Percentiles rank a stretch among this genome's conserved stretches.
Evolutionary conservation across 306 rosid species (phyloP).

Genomic region (Gillenia trifoliata): DNA sequence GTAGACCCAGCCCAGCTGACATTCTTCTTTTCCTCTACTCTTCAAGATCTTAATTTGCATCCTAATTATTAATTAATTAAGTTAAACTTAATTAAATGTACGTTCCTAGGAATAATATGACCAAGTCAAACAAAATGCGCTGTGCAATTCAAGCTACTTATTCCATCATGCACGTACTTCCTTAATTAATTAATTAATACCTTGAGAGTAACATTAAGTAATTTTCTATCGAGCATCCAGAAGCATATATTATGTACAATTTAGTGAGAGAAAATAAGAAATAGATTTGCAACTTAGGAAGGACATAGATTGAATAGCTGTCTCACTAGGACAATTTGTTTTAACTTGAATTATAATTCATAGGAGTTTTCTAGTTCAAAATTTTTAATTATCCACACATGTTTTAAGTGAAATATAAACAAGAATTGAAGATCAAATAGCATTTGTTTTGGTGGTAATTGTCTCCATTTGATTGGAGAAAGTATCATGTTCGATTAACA

Average conservation of each 20-base stretch:
- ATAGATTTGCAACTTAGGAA: background rate
- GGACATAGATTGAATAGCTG: background rate
- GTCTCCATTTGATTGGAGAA: background rate
- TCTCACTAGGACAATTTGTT: background rate
- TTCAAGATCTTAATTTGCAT: slow-evolving; percentile 15
- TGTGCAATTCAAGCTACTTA: background rate
- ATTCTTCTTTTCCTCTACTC: slow-evolving; percentile 19
- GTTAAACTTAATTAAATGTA: background rate
- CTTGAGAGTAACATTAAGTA: background rate
- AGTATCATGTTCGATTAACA: background rate
- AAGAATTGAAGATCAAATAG: background rate
- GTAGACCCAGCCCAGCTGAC: slow-evolving; percentile 28
- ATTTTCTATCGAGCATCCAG: background rate
- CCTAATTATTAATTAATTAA: slow-evolving; percentile 2
- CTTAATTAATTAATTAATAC: background rate
- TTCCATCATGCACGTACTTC: background rate
- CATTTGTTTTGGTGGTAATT: background rate
- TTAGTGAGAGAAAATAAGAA: background rate
- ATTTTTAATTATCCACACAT: background rate
- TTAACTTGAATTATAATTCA: background rate
- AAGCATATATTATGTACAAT: background rate
- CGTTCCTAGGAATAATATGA: background rate
- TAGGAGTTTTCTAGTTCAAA: background rate
- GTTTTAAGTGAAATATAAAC: background rate
- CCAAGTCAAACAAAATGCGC: slow-evolving; percentile 6